Conservation (phyloP, 2,329 filamentous ascomycete genomes). For the Alternaria infectoria region DNA sequence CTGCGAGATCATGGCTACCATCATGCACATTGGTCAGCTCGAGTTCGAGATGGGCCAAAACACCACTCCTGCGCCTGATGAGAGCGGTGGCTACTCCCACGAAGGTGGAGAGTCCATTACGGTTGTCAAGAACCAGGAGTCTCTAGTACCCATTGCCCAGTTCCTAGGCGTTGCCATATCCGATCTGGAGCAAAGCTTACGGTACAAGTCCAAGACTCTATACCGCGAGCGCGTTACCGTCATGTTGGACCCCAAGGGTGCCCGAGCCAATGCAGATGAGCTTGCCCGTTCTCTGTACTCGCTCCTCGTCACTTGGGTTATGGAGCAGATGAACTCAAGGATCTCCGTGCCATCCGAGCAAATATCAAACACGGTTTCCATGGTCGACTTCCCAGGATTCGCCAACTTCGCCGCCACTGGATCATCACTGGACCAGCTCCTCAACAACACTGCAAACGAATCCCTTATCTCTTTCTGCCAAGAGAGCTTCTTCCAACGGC, state of each 20-base stretch:
- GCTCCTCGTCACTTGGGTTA: conserved; percentile 89
- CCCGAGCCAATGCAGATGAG: conserved; percentile 90
- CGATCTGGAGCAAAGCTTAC: conserved; percentile 85
- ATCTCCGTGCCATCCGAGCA: conserved; percentile 86
- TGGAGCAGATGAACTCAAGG: conserved; percentile 89
- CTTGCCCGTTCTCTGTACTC: conserved; percentile 92
- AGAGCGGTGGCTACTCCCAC: conserved; percentile 95
- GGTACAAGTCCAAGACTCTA: conserved; percentile 96
- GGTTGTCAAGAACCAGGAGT: conserved; percentile 91
- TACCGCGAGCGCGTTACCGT: conserved; percentile 97
- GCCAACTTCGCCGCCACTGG: conserved; percentile 81
- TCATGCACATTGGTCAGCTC: conserved; percentile 96
- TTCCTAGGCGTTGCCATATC: conserved; percentile 85
- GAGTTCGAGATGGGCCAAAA: conserved; percentile 86
- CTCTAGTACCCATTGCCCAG: conserved; percentile 83
- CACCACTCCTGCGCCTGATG: conserved; percentile 80
- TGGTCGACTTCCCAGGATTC: conserved; percentile 97
- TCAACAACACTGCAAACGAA: conserved; percentile 94
- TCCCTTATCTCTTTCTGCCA: conserved; percentile 91
- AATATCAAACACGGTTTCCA: conserved; percentile 90
- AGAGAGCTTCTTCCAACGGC: conserved; percentile 94
- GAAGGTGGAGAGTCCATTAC: conserved; percentile 89
- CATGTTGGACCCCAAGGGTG: conserved; percentile 92
- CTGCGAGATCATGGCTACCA: conserved; percentile 90
- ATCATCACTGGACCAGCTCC: conserved; percentile 86